Percentiles rank a stretch among this genome's conserved stretches.
These are phyloP conservation scores for Adansonia grandidieri DNA, from an alignment of 441 rosid genomes.

Conservation along the genomic window DNA sequence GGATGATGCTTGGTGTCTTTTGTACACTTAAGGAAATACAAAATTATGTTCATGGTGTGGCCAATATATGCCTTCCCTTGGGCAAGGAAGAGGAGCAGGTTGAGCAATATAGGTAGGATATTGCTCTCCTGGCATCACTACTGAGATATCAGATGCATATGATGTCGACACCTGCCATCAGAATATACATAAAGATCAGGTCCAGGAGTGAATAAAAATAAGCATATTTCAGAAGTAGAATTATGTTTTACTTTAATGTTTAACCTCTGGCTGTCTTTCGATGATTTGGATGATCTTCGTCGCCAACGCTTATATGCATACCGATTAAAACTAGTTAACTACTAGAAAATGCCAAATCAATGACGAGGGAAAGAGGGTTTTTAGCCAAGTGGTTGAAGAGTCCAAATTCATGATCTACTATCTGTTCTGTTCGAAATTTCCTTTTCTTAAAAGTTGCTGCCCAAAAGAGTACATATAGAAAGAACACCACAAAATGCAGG, in stretches of 20 bases:
- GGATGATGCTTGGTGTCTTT: background rate
- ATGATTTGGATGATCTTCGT: no score
- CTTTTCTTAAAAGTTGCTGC: background rate
- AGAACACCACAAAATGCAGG: constrained; percentile 3
- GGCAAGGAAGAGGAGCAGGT: constrained; percentile 87
- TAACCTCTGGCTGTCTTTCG: no score
- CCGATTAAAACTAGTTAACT: no score
- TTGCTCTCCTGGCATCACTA: constrained; percentile 86
- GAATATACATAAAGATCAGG: background rate
- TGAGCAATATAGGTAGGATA: constrained; percentile 81
- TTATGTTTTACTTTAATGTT: background rate
- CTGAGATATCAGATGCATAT: constrained; percentile 67
- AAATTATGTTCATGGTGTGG: constrained; percentile 56
- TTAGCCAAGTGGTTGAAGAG: background rate
- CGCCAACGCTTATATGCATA: no score
- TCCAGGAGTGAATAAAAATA: background rate
- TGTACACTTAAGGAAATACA: constrained; percentile 32
- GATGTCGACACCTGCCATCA: constrained; percentile 51
- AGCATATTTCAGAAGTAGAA: background rate
- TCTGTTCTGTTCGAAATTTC: no score
- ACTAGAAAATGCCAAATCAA: no score
- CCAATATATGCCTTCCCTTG: constrained; percentile 71
- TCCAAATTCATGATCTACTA: no score
- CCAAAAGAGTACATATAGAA: background rate
- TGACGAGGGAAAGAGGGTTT: no score